Percentiles rank a stretch among this genome's conserved stretches.
Evolutionary conservation across 1,284 basidiomycete species (phyloP).

Genomic region (Ceratobasidium sp.): DNA sequence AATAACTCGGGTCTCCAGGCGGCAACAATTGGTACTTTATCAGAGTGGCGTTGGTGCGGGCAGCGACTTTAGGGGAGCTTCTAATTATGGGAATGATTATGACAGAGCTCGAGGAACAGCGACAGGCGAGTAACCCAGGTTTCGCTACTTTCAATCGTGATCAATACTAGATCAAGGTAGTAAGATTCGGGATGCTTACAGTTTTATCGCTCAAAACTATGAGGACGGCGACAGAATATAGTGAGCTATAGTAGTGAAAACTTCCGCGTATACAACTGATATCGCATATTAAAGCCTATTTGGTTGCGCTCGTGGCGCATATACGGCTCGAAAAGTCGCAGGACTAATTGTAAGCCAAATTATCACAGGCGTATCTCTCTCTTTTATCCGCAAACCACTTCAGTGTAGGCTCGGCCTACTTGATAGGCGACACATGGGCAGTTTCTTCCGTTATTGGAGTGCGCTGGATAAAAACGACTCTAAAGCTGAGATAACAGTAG

Average conservation of each 20-base stretch:
- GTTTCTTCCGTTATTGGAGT: conserved; percentile 46
- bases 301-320: conserved; percentile 46
- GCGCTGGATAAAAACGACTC: conserved; percentile 22
- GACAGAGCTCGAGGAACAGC: conserved; percentile 38
- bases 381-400: not conserved
- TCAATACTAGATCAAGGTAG: conserved; percentile 30
- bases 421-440: conserved; percentile 36
- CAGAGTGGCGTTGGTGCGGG: conserved; percentile 46
- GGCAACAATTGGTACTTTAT: conserved; percentile 45
- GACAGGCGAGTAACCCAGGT: not conserved
- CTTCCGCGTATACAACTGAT: not conserved
- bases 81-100: conserved; percentile 23
- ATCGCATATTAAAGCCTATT: conserved; percentile 25
- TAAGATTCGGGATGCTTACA: conserved; percentile 25
- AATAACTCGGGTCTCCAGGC: not conserved
- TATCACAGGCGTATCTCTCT: not conserved
- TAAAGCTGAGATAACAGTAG: not conserved
- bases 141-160: not conserved
- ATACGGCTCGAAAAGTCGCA: conserved; percentile 48
- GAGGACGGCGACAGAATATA: conserved; percentile 32
- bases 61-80: conserved; percentile 20
- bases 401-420: conserved; percentile 44
- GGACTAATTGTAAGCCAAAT: conserved; percentile 43
- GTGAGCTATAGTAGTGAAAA: not conserved
- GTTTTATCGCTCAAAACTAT: conserved; percentile 48